Percentiles rank a stretch among this genome's conserved stretches.
phyloP scores from a whole-genome alignment of 805 yeast species.

The Schizosaccharomyces cryophilus region DNA sequence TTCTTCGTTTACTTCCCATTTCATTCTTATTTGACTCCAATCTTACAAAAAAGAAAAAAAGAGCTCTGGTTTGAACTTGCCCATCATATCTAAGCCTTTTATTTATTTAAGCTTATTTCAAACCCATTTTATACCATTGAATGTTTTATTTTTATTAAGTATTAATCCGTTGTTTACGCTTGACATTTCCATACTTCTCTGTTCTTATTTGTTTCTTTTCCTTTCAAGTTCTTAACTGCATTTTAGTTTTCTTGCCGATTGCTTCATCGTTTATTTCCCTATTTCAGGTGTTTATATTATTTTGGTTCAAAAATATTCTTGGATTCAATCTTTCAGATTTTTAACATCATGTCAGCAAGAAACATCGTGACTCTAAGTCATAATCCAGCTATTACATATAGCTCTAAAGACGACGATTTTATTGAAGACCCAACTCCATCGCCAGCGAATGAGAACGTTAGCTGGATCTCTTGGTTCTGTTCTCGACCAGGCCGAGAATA shows the following conservation, averaged over 20 bases:
- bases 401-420: not conserved
- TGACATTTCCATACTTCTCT: not conserved
- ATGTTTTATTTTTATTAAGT: too few species aligned
- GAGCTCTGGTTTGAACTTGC: too few species aligned
- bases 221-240: not conserved
- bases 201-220: not conserved
- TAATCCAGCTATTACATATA: not conserved
- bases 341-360: not conserved
- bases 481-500: conserved; percentile 64
- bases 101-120: too few species aligned
- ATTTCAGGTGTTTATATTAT: not conserved
- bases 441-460: not conserved
- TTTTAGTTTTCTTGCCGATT: not conserved
- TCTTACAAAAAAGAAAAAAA: too few species aligned
- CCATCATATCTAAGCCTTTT: too few species aligned
- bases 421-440: not conserved
- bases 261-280: not conserved
- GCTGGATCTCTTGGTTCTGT: conserved; percentile 67
- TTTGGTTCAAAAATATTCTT: too few species aligned
- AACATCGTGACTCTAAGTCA: not conserved
- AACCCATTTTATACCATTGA: too few species aligned
- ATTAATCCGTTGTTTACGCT: not conserved
- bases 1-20: too few species aligned
- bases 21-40: too few species aligned
- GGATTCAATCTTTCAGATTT: not conserved